Evolutionary conservation across 1,284 basidiomycete genomes (phyloP), one percentile per base, ranked within the genome.

Genomic region (Sporisorium graminicola): DNA sequence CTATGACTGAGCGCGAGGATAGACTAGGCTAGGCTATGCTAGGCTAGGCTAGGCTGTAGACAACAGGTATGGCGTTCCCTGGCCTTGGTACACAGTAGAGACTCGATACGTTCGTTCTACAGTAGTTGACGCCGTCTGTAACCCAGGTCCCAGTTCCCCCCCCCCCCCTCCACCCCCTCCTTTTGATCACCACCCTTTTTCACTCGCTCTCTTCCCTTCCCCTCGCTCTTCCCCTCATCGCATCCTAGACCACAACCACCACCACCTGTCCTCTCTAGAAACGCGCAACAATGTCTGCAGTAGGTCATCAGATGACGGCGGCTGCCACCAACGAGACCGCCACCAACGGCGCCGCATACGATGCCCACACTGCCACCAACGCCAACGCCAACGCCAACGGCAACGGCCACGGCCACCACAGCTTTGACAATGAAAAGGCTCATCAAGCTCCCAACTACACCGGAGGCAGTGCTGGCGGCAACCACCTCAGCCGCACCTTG

Each of bases 361-460:
- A 56, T 33, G 29, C 58, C 37, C 3, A 49, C 16, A 31, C 43
- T n/a, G n/a, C n/a, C n/a, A n/a, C n/a, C n/a, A n/a, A n/a, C 35
- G 42, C 47, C 47, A 29, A 55, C 46, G 46, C 31, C 37, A 53
- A 35, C 37, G 22, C 52, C 55, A 47, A 58, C 35, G 54, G 47
- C 27, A n/a, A 56, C 42, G 35, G 37, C 47, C 52, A 49, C 31
- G 58, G 61, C 10, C 53, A 59, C 22, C 43, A 49, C 50, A 55
- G 53, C 58, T 68, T 63, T 29, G 64, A 74, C 13, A 54, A 72
- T 42, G 62, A 74, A 26, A 74, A 73, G 22, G 42, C 66, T 31
- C 68, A 74, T 26, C 60, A 67, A 26, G 71, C 68, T 40, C 65
- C 72, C 46, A 40, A n/a, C 16, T 78, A 76, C 74, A 62, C 46